Evolutionary conservation across 331 rosid species (phyloP), one percentile per base, ranked within the genome.

Genomic region (Malus hybrid): DNA sequence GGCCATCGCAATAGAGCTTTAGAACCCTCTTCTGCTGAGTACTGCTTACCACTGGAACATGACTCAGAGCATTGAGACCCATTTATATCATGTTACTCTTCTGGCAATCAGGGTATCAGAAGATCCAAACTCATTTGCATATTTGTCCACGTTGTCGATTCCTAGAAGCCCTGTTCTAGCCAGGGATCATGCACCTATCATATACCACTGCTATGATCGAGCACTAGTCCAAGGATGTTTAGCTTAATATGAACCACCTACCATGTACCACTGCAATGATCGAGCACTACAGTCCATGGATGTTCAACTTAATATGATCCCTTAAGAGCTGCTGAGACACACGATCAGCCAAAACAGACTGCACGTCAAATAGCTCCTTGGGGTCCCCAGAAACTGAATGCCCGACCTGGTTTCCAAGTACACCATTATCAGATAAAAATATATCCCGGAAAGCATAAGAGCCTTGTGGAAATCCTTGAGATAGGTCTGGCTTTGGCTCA

Each of bases 311-410:
- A 36, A 71, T 59, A 76, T 78, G 83, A 69, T 86, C 97, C 84
- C 79, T 89, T 72, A 81, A 50, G 73, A 73, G 76, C 83, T 83
- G 93, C 69, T 83, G 85, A 22, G 96, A 80, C 20, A 86, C 84
- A 57, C 88, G 76, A 69, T 87, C 87, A 55, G 87, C 79, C 72
- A 86, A 80, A 79, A 64, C 68, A 2, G 85, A 74, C 80, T 81
- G 87, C 59, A 50, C 81, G 36, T 83, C 89, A 33, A 76, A 77
- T 65, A 80, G 55, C 76, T 86, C 89, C 55, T 46, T 74, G 32
- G 57, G 75, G 32, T 61, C 83, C 19, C 82, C 86, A 18, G 60
- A 76, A 63, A 76, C 74, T 65, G 77, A 76, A 74, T 78, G 77
- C 69, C 83, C 82, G 54, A 80, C 36, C 75, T 76, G 89, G 72